A percentile compares a stretch with the other conserved stretches of the same genome.
Conservation (phyloP, 2,329 filamentous ascomycete species). For the Gnomoniopsis sp. region DNA sequence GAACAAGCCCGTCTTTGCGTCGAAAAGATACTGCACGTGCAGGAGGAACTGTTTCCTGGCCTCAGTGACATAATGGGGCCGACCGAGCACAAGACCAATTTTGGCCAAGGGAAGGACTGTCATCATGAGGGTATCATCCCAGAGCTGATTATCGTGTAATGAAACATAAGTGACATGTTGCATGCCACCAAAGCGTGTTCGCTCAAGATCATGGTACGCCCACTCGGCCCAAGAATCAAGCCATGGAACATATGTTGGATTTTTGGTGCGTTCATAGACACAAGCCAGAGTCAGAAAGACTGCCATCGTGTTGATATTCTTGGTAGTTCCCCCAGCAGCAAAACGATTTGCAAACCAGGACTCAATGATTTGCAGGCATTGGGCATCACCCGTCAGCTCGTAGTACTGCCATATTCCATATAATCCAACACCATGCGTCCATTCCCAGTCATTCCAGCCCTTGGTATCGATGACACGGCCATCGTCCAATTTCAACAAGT, state of each 20-base stretch:
- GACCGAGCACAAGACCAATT: constrained; percentile 67
- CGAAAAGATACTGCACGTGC: constrained; percentile 76
- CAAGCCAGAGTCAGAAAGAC: constrained; percentile 72
- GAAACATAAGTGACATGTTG: constrained; percentile 73
- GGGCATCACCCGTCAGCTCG: constrained; percentile 61
- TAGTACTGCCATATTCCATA: constrained; percentile 84
- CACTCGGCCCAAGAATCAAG: constrained; percentile 79
- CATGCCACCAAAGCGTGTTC: constrained; percentile 69
- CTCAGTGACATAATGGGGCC: constrained; percentile 72
- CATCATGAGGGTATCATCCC: constrained; percentile 90
- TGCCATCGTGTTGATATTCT: constrained; percentile 85
- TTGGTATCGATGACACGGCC: constrained; percentile 80
- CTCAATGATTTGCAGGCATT: constrained; percentile 63
- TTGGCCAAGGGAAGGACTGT: constrained; percentile 77
- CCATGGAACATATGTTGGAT: constrained; percentile 70
- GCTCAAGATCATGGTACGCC: constrained; percentile 72
- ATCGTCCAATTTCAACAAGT: constrained; percentile 67
- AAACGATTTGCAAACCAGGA: constrained; percentile 71
- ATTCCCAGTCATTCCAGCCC: constrained; percentile 81
- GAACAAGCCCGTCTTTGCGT: constrained; percentile 68
- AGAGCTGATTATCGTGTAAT: constrained; percentile 70
- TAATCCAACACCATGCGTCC: constrained; percentile 76
- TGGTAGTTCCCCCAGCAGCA: constrained; percentile 68
- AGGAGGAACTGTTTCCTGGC: constrained; percentile 75
- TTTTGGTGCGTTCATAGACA: constrained; percentile 71